Base-by-base conservation (phyloP, 495 filamentous ascomycete genomes). In the Letharia lupina region DNA sequence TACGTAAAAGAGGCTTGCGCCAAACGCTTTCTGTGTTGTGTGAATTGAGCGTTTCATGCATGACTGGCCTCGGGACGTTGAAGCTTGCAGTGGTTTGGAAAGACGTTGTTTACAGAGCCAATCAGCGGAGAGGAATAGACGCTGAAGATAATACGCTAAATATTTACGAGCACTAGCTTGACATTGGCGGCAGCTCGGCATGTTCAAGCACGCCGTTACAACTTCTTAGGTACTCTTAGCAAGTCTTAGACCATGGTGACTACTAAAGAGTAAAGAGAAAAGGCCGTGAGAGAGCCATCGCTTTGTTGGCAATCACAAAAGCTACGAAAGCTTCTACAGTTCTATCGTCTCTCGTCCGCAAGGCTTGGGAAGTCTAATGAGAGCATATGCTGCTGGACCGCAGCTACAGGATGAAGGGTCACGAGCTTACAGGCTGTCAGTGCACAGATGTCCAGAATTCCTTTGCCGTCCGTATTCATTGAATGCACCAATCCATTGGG, bases 21-120 rank as follows among this genome's bases (percentile, higher is more conserved):
- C 63, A 65, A 65, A 59, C 54, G 63, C 63, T 60, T 60, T 60
- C 33, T 42, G 63, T 65, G 35, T 48, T 44, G 63, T 33, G 16
- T 56, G 10, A 11, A 56, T 13, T 57, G 62, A 41, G n/a, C 62
- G 33, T 50, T 13, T 56, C 37, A 63, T 63, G 62, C 62, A 63
- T 41, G 62, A 63, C 47, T 63, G 62, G 59, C 23, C 13, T n/a
- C 16, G 12, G 47, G 44, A 42, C 31, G 33, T 37, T 57, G 54
- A 57, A 37, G 62, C 37, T 54, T 56, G 62, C 47, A 52, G 62
- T 57, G 54, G 15, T 37, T 39, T 0, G 52, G 54, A 37, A 35
- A 44, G 62, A 63, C n/a, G 7, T 56, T 63, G 47, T 44, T 61
- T 61, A 52, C 35, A 63, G 62, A 42, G n/a, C 62, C 62, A 63